Evolutionary conservation across 2,329 filamentous ascomycete genomes (phyloP).

Genomic region (Fusarium nygamai): DNA sequence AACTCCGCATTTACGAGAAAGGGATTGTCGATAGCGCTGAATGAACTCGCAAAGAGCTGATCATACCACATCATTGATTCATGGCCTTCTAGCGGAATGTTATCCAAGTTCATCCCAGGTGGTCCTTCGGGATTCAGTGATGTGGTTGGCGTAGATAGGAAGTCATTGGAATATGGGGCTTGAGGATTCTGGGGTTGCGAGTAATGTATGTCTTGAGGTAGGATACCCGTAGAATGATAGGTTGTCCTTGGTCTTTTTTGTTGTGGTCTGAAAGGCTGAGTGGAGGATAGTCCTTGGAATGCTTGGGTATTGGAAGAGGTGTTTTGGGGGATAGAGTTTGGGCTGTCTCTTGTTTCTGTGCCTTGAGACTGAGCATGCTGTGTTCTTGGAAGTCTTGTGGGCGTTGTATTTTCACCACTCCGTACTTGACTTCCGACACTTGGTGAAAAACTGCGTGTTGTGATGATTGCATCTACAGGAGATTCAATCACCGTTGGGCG

Average conservation of each 20-base stretch:
- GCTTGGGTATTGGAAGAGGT: background rate
- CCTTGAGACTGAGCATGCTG: background rate
- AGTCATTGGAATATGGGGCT: background rate
- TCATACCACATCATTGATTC: constrained; percentile 51
- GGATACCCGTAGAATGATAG: background rate
- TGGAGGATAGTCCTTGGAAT: background rate
- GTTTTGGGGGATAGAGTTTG: background rate
- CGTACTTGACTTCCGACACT: background rate
- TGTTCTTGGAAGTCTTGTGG: constrained; percentile 7
- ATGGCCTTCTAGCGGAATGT: constrained; percentile 42
- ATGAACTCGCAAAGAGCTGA: constrained; percentile 48
- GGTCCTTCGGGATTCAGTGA: background rate
- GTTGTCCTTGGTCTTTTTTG: constrained; percentile 7
- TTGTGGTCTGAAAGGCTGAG: background rate
- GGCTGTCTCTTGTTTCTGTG: background rate
- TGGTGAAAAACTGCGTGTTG: background rate
- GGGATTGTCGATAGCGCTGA: constrained; percentile 48
- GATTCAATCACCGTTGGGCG: constrained; percentile 17
- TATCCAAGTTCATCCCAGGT: background rate
- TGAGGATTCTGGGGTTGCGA: background rate
- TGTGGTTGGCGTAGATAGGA: background rate
- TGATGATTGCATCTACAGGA: constrained; percentile 14
- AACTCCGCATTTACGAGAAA: constrained; percentile 48
- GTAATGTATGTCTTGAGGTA: background rate
- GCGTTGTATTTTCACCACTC: background rate